Base-by-base conservation (phyloP, 345 rosid species). In the Abelmoschus esculentus region DNA sequence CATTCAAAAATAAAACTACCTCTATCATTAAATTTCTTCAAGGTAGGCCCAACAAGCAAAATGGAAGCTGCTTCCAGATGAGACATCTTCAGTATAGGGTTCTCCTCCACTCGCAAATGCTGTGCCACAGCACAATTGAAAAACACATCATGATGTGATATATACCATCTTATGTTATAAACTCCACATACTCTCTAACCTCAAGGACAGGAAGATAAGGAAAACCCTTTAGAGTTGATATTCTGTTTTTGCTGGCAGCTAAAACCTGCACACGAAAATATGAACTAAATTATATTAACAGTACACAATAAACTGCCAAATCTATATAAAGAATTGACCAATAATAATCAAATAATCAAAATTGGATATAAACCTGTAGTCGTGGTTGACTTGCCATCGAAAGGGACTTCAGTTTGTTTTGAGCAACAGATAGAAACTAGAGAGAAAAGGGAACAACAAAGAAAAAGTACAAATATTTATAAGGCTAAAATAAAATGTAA, bases 21-120 rank as follows among this genome's bases (percentile, higher is more conserved):
- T 91, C 95, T 87, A 85, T 93, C 98, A 80, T 93, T 93, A 79
- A 93, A 93, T 83, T 89, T 93, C 81, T 93, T 93, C 83, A 93
- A 80, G 55, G 96, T 88, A 66, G 91, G 88, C 80, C 98, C 98
- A 79, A 91, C 91, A 80, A 93, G 97, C 84, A 93, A 73, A 75
- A 91, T 87, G 67, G 90, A 80, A 72, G 97, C 98, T 22, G 97
- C 98, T 88, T 93, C 97, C 79, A 93, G 38, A 83, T 93, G 97
- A 74, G 93, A 76, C 88, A 91, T 89, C 86, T 91, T 89, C 73
- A 91, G 91, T 77, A 93, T 76, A 65, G 97, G 97, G 81, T 93
- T 93, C 85, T 93, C 98, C 84, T 93, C 98, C 69, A 93, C 87
- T 69, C 98, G 92, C 72, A 93, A 83, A 89, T 93, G 98, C 98